Percentiles rank a stretch among this genome's conserved stretches.
phyloP scores from a whole-genome alignment of 2,329 filamentous ascomycete genomes.

The Beauveria scarabaeidicola region DNA sequence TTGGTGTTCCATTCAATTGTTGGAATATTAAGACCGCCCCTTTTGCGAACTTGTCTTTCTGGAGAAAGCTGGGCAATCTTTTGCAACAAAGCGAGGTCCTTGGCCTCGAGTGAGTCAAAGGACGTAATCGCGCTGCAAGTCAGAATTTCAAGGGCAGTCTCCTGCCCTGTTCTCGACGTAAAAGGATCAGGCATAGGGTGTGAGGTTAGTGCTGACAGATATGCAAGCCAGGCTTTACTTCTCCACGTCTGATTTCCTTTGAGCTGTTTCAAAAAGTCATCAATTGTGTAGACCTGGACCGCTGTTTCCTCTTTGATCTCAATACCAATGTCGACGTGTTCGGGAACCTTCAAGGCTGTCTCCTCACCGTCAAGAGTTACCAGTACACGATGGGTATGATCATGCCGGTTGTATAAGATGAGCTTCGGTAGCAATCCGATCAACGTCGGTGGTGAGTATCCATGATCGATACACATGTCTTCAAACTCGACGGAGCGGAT shows the following conservation, averaged over 20 bases:
- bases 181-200: slow-evolving; percentile 39
- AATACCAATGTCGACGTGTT: not conserved
- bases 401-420: accelerated
- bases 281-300: not conserved
- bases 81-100: not conserved
- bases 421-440: not conserved
- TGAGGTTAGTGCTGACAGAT: slow-evolving; percentile 46
- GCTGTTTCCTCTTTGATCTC: not conserved
- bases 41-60: not conserved
- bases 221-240: slow-evolving; percentile 40
- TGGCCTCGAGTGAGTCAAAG: not conserved
- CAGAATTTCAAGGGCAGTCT: slow-evolving; percentile 41
- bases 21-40: not conserved
- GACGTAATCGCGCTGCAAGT: slow-evolving; percentile 39
- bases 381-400: not conserved
- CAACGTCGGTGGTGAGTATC: not conserved
- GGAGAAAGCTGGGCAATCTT: not conserved
- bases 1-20: not conserved
- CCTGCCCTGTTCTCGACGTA: slow-evolving; percentile 42
- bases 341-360: accelerated
- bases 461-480: not conserved
- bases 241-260: slow-evolving; percentile 39
- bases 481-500: not conserved
- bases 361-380: not conserved
- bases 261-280: slow-evolving; percentile 19